phyloP scores from a whole-genome alignment of 148 eudicot genomes.

The Rhododendron henanense region DNA sequence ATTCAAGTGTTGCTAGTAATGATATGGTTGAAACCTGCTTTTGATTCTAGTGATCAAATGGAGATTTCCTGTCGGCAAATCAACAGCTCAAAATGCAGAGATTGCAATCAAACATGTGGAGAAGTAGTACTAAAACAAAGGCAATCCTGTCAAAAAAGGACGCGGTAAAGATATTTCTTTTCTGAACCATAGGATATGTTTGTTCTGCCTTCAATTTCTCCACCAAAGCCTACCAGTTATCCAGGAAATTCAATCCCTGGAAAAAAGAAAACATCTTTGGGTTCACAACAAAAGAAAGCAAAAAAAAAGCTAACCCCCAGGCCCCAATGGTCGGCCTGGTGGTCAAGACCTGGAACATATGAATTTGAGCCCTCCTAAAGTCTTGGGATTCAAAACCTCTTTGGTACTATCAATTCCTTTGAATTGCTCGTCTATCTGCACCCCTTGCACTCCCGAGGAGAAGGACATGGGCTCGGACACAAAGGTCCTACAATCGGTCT shows the following conservation, averaged over 20 bases:
- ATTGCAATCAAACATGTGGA: neutral
- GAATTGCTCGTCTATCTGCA: neutral
- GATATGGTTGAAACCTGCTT: neutral
- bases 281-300: neutral
- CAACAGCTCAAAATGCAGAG: neutral
- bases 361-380: too few relatives aligned
- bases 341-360: too few relatives aligned
- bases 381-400: too few relatives aligned
- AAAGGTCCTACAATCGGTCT: too few relatives aligned
- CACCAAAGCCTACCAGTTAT: neutral
- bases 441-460: too few relatives aligned
- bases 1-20: neutral
- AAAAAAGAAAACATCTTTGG: neutral
- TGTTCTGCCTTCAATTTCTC: neutral
- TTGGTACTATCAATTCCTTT: too few relatives aligned
- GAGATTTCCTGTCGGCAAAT: neutral
- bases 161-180: neutral
- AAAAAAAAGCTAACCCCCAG: too few relatives aligned
- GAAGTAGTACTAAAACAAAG: neutral
- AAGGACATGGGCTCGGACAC: neutral
- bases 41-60: neutral
- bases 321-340: too few relatives aligned
- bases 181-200: neutral
- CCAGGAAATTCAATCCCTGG: neutral
- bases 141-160: neutral